Evolutionary conservation across 2,329 filamentous ascomycete species (phyloP).

Genomic region (Juglanconis oblonga): DNA sequence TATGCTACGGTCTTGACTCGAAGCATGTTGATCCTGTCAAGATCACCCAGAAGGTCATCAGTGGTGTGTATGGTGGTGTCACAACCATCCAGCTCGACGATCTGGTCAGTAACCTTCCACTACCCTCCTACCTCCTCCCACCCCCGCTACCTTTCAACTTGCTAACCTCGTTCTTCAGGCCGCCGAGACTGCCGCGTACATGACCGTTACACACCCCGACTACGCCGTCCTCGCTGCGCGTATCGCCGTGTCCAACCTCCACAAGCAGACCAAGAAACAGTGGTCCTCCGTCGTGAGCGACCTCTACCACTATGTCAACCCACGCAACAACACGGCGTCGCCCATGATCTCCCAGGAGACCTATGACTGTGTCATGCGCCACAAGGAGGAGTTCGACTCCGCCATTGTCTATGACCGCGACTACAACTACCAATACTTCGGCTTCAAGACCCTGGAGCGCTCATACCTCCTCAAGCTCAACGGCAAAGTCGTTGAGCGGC

Average conservation of each 20-base stretch:
- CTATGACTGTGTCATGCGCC: conserved; percentile 91
- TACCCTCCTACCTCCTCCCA: neutral
- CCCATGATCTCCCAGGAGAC: conserved; percentile 94
- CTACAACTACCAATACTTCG: conserved; percentile 99
- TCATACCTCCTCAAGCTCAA: conserved; percentile 96
- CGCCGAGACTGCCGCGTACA: conserved; percentile 97
- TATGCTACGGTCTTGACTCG: conserved; percentile 95
- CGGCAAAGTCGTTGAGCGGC: conserved; percentile 93
- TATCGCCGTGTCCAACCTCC: conserved; percentile 98
- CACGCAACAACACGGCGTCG: conserved; percentile 76
- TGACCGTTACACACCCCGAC: conserved; percentile 98
- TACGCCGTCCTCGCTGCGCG: conserved; percentile 97
- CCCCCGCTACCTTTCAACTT: neutral
- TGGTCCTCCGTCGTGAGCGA: conserved; percentile 95
- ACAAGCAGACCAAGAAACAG: conserved; percentile 99
- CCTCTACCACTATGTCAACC: conserved; percentile 94
- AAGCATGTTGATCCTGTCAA: conserved; percentile 95
- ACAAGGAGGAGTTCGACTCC: conserved; percentile 96
- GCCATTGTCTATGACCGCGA: conserved; percentile 99
- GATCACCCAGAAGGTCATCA: conserved; percentile 99
- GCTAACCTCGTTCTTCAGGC: conserved; percentile 55
- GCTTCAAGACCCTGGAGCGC: conserved; percentile 97
- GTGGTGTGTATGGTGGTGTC: conserved; percentile 97
- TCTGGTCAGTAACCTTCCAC: conserved; percentile 64
- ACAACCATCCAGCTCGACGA: conserved; percentile 96